These are phyloP conservation scores for Schizochytrium sp. DNA, from an alignment of 108 stramenopile genomes.

Conservation along the genomic window DNA sequence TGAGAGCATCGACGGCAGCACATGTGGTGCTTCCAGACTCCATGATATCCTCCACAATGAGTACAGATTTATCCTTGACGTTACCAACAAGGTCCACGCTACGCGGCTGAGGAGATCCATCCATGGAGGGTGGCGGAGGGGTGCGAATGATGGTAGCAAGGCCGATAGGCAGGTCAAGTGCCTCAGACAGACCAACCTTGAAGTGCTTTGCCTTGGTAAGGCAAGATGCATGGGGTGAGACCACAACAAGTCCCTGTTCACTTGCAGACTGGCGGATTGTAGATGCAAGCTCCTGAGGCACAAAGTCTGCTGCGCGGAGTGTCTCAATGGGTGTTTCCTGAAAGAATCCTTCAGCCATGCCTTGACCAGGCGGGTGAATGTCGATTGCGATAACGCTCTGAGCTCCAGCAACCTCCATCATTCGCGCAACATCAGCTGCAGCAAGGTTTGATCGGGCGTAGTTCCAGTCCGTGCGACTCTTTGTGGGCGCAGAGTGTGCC, in stretches of 20 bases:
- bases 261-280: no score
- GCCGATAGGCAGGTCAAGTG: neutral
- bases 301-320: slow-evolving; percentile 30
- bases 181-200: neutral
- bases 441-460: slow-evolving; percentile 51
- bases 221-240: slow-evolving; percentile 9
- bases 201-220: slow-evolving; percentile 11
- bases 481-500: neutral
- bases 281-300: neutral
- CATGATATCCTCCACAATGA: slow-evolving; percentile 71
- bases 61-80: slow-evolving; percentile 62
- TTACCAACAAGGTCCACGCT: slow-evolving; percentile 61
- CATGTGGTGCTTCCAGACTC: slow-evolving; percentile 63
- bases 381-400: slow-evolving; percentile 65
- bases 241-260: neutral
- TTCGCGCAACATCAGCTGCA: slow-evolving; percentile 63
- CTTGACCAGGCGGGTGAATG: slow-evolving; percentile 66
- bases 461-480: slow-evolving; percentile 21
- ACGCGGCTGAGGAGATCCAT: neutral
- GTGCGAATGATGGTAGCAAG: slow-evolving; percentile 40
- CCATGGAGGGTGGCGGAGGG: neutral
- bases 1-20: slow-evolving; percentile 13
- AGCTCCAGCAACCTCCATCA: slow-evolving; percentile 65
- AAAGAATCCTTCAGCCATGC: slow-evolving; percentile 67
- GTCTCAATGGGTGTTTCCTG: slow-evolving; percentile 30